A percentile compares a stretch with the other conserved stretches of the same genome.
phyloP scores from a whole-genome alignment of 2,329 filamentous ascomycete genomes.

The Apiospora arundinis region DNA sequence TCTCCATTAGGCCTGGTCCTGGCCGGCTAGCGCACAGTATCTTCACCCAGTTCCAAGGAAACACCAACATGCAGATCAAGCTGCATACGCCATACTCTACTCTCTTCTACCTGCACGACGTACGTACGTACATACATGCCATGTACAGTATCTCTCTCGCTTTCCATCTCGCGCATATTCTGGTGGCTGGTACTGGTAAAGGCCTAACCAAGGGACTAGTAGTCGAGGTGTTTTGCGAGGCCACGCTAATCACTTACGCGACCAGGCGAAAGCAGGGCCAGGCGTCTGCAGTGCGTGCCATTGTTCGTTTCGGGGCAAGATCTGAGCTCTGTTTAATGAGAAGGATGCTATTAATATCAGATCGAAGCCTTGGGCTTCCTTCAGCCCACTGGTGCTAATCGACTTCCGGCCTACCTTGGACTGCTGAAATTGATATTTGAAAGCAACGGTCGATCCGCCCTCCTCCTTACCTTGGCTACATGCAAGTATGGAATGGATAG shows the following conservation, averaged over 20 bases:
- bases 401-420: slow-evolving; percentile 7
- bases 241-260: slow-evolving; percentile 12
- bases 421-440: slow-evolving; percentile 8
- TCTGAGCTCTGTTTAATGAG: slow-evolving; percentile 7
- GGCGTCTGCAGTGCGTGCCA: neutral
- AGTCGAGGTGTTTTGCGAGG: neutral
- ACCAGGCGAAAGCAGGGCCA: neutral
- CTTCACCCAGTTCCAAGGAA: slow-evolving; percentile 17
- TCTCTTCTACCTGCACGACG: slow-evolving; percentile 7
- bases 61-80: slow-evolving; percentile 6
- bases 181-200: neutral
- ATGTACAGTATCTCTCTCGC: neutral
- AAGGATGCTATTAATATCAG: slow-evolving; percentile 17
- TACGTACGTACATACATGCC: slow-evolving; percentile 5
- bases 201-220: neutral
- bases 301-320: slow-evolving; percentile 7
- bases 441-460: slow-evolving; percentile 8
- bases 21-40: slow-evolving; percentile 11
- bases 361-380: neutral
- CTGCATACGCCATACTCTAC: slow-evolving; percentile 16
- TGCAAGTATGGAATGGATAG: neutral
- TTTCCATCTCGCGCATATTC: neutral
- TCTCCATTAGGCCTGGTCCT: slow-evolving; percentile 2
- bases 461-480: slow-evolving; percentile 6
- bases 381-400: slow-evolving; percentile 2